Evolutionary conservation across 345 rosid species (phyloP).

Genomic region (Heritiera fomes): DNA sequence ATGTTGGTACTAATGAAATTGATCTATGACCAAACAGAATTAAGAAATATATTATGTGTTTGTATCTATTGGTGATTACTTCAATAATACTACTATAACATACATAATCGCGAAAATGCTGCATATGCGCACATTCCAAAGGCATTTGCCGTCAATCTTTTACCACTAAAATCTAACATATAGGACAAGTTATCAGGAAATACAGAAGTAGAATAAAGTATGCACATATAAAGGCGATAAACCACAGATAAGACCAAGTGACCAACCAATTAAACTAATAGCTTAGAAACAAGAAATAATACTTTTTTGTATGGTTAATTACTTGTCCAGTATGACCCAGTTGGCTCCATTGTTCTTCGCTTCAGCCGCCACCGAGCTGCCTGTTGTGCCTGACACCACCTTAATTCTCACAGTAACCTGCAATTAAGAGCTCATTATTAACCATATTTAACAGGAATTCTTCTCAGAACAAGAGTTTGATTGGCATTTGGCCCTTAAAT

Average conservation of each 20-base stretch:
- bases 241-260: constrained; percentile 18
- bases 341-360: constrained; percentile 57
- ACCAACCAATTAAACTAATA: constrained; percentile 30
- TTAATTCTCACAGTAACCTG: constrained; percentile 72
- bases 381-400: constrained; percentile 53
- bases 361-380: constrained; percentile 59
- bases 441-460: constrained; percentile 1
- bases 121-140: neutral
- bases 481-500: neutral
- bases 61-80: neutral
- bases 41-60: neutral
- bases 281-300: constrained; percentile 55
- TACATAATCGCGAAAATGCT: neutral
- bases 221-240: neutral
- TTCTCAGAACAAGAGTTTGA: neutral
- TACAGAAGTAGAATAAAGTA: neutral
- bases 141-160: neutral
- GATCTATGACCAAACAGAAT: constrained; percentile 1
- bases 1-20: neutral
- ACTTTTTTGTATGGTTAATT: constrained; percentile 52
- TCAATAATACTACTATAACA: neutral
- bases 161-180: neutral
- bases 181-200: constrained; percentile 7
- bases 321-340: constrained; percentile 89
- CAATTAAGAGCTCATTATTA: constrained; percentile 17